Base-by-base conservation (phyloP, 345 rosid genomes). In the Brassica carinata region DNA sequence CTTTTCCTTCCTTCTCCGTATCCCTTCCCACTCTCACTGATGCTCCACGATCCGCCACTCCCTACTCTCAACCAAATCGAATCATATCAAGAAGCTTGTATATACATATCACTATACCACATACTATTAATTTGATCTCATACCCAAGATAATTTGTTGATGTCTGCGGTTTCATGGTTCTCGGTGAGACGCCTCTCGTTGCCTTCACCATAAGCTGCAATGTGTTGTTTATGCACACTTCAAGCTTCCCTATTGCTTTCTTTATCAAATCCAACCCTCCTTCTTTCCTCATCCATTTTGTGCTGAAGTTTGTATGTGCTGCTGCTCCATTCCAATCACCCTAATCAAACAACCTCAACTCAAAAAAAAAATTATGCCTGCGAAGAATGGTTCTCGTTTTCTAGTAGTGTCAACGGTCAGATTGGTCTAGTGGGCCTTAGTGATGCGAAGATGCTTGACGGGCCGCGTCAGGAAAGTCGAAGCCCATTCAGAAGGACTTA, bases 301-400 rank as follows among this genome's bases (percentile, higher is more conserved):
- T 93, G 83, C 98, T 95, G 85, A 79, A 95, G 77, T 93, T 95
- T 75, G 96, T 93, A 89, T 95, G 99, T 82, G 97, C 94, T 27
- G 97, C 98, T 51, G 99, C 99, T 80, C 99, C 99, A 13, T 95
- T 95, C 99, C 98, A 93, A 75, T 95, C 99, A 74, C 98, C 99
- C 98, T 93, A 84, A 19, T 40, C 7, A 33, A 74, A 23, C 18
- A 72, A 17, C 15, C n/a, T 43, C 55, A 48, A 13, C 1, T 13
- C 55, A 73, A 31, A n/a, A 51, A 45, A 19, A 19, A n/a, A n/a
- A n/a, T 27, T 19, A 33, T 33, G 23, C 23, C 23, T 19, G 23
- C 1, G 23, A 19, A 19, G 23, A 19, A 19, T 19, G 23, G 23
- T 19, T 19, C 23, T 19, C 23, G 23, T 19, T 19, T 19, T 19